phyloP scores from a whole-genome alignment of 2,329 filamentous ascomycete genomes.

The Thelonectria blattea region DNA sequence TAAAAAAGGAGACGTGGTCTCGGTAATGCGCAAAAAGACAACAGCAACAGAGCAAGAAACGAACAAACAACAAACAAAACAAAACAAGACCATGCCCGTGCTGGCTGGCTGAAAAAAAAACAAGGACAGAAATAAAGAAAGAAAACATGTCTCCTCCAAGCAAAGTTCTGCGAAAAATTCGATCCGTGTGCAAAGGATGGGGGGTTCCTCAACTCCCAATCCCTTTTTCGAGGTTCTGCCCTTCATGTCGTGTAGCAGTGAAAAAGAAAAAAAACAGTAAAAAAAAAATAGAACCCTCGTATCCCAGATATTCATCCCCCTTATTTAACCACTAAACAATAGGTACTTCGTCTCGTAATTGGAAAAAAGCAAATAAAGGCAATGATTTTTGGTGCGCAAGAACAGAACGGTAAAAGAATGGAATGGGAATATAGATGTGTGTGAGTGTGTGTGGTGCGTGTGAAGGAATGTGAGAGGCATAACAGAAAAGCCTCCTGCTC shows the following conservation, averaged over 20 bases:
- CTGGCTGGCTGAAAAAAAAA: constrained; percentile 19
- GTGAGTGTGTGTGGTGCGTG: constrained; percentile 13
- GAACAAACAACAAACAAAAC: constrained; percentile 16
- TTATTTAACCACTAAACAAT: constrained; percentile 36
- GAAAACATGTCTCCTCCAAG: constrained; percentile 27
- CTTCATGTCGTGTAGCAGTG: constrained; percentile 39
- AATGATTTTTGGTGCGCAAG: not conserved
- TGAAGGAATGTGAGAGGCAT: constrained; percentile 26
- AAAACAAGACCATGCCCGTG: constrained; percentile 14
- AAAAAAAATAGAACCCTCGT: constrained; percentile 14
- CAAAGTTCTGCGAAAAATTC: constrained; percentile 23
- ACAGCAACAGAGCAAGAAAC: constrained; percentile 6
- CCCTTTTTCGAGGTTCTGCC: constrained; percentile 30
- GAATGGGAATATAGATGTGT: constrained; percentile 19
- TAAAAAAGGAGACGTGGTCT: constrained; percentile 17
- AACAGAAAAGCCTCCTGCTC: constrained; percentile 11
- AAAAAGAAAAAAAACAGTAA: not conserved
- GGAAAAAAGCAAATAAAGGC: not conserved
- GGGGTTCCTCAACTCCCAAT: constrained; percentile 16
- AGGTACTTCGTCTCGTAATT: constrained; percentile 30
- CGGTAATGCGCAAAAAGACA: not conserved
- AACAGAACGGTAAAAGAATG: constrained; percentile 9
- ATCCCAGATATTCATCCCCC: constrained; percentile 19
- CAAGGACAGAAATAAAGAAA: not conserved
- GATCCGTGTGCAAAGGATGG: constrained; percentile 8